Conservation (phyloP, 1,284 basidiomycete species). For the Mrakiaceae sp. region DNA sequence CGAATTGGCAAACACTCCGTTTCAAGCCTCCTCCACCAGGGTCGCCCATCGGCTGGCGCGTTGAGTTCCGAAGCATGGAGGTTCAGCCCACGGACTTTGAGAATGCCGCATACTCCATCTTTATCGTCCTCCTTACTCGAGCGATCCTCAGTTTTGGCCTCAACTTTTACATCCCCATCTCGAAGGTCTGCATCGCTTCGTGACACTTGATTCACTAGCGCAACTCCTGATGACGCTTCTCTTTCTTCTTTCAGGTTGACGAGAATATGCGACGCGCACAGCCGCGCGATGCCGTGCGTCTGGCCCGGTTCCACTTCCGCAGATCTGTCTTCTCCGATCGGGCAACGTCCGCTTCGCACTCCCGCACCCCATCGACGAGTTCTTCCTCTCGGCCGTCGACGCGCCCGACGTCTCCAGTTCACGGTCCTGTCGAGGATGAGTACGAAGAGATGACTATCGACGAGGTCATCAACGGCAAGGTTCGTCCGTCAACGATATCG, state of each 20-base stretch:
- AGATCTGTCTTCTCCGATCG: slow-evolving; percentile 64
- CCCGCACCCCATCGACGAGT: slow-evolving; percentile 26
- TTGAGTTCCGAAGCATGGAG: slow-evolving; percentile 98
- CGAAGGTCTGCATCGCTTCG: slow-evolving; percentile 51
- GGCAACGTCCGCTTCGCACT: slow-evolving; percentile 15
- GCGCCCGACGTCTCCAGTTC: background rate
- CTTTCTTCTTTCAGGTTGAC: slow-evolving; percentile 58
- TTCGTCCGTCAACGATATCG: slow-evolving; percentile 24
- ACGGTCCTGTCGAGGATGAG: slow-evolving; percentile 53
- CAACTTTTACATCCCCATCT: slow-evolving; percentile 95
- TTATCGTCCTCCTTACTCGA: slow-evolving; percentile 84
- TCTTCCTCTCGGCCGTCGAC: slow-evolving; percentile 22
- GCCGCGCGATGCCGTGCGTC: slow-evolving; percentile 60
- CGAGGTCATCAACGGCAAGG: slow-evolving; percentile 90
- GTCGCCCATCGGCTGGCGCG: slow-evolving; percentile 90
- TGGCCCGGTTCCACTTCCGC: slow-evolving; percentile 79
- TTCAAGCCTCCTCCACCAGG: slow-evolving; percentile 96
- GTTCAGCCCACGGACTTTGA: slow-evolving; percentile 98
- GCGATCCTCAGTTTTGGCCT: slow-evolving; percentile 84
- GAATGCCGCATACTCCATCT: slow-evolving; percentile 92
- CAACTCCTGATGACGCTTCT: slow-evolving; percentile 4
- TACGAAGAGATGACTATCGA: slow-evolving; percentile 84
- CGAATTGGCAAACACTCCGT: slow-evolving; percentile 97
- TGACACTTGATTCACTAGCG: background rate
- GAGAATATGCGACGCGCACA: slow-evolving; percentile 93